These are phyloP conservation scores for Lineolata rhizophorae DNA, from an alignment of 495 filamentous ascomycete genomes.

Conservation along the genomic window DNA sequence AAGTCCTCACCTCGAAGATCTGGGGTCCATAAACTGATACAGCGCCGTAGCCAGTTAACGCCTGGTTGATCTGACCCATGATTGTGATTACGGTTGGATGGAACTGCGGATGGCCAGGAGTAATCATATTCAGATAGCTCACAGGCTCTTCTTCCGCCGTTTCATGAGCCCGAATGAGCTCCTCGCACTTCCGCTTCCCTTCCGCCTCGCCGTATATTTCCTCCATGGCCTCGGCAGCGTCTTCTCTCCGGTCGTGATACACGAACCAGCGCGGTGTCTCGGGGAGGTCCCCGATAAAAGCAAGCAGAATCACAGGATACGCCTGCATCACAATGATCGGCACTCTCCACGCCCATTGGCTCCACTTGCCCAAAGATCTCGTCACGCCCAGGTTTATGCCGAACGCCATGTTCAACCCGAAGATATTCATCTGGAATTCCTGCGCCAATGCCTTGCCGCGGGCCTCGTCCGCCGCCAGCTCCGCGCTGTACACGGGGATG, in stretches of 20 bases:
- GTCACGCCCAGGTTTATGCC: constrained; percentile 20
- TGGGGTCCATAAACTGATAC: constrained; percentile 36
- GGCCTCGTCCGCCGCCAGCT: constrained; percentile 25
- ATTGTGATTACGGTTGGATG: constrained; percentile 31
- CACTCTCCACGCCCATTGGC: constrained; percentile 31
- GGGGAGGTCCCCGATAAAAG: constrained; percentile 25
- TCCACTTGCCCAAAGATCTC: constrained; percentile 14
- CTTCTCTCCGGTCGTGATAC: constrained; percentile 20
- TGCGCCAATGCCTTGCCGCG: constrained; percentile 30
- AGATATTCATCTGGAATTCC: constrained; percentile 37
- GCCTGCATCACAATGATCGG: constrained; percentile 38
- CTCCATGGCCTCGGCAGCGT: constrained; percentile 22
- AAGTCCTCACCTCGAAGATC: constrained; percentile 26
- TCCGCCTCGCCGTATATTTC: constrained; percentile 24
- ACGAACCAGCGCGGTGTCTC: constrained; percentile 32
- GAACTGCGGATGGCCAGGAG: constrained; percentile 21
- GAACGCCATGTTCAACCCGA: constrained; percentile 33
- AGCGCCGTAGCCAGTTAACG: constrained; percentile 30
- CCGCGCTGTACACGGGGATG: constrained; percentile 32
- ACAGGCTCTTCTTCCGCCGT: constrained; percentile 22
- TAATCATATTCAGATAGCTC: constrained; percentile 27
- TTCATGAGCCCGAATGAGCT: constrained; percentile 23
- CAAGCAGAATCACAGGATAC: constrained; percentile 27
- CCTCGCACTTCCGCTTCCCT: constrained; percentile 22
- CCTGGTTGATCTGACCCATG: constrained; percentile 37